A percentile compares a stretch with the other conserved stretches of the same genome.
Evolutionary conservation across 2,329 filamentous ascomycete species (phyloP).

Genomic region (Teratosphaeria zuluensis): DNA sequence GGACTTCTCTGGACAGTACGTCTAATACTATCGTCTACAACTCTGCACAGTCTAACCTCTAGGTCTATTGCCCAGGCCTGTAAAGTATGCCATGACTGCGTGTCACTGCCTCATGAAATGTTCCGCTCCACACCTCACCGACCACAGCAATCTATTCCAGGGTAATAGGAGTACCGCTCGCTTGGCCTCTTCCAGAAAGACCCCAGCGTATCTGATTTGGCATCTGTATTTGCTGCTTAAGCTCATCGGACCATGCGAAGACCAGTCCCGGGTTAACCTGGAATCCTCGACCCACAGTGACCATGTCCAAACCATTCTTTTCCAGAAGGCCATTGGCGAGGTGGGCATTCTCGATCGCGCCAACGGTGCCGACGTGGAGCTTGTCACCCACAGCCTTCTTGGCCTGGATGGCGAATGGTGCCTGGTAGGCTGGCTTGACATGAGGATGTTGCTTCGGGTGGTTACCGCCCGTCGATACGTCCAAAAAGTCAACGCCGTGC

Average conservation of each 20-base stretch:
- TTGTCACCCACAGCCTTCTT: constrained; percentile 64
- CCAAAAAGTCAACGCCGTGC: constrained; percentile 70
- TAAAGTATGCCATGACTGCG: too few relatives aligned
- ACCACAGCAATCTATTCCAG: not conserved
- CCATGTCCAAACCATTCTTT: constrained; percentile 50
- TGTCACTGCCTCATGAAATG: not conserved
- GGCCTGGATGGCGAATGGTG: constrained; percentile 60
- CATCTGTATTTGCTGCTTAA: constrained; percentile 62
- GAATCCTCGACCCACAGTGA: constrained; percentile 65
- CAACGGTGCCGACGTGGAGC: constrained; percentile 65
- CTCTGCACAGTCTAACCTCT: too few relatives aligned
- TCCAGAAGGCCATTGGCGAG: constrained; percentile 55
- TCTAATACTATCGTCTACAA: too few relatives aligned
- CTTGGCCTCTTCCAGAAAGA: constrained; percentile 39
- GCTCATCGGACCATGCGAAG: constrained; percentile 60
- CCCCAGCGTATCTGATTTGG: constrained; percentile 60
- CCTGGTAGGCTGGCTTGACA: constrained; percentile 60
- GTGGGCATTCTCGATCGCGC: constrained; percentile 59
- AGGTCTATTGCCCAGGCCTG: too few relatives aligned
- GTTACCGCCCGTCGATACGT: constrained; percentile 71
- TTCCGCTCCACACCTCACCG: not conserved
- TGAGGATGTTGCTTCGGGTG: constrained; percentile 48
- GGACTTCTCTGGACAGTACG: too few relatives aligned
- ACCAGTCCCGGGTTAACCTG: constrained; percentile 74
- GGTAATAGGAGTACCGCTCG: constrained; percentile 11